These are phyloP conservation scores for Colletotrichum sp. DNA, from an alignment of 2,329 filamentous ascomycete genomes.

Conservation along the genomic window DNA sequence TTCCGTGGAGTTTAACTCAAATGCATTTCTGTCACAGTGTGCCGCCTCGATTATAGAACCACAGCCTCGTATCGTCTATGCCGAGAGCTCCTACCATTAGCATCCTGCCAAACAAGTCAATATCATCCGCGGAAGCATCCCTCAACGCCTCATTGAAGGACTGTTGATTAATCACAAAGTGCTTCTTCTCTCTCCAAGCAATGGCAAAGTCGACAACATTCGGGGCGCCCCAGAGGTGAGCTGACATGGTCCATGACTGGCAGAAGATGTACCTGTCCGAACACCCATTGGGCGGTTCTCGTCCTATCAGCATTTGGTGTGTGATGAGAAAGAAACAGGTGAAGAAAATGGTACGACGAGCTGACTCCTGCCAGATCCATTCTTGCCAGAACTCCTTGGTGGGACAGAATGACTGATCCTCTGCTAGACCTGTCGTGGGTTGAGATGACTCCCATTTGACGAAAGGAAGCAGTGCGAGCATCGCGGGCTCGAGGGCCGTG, in stretches of 20 bases:
- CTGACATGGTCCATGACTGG: conserved; percentile 44
- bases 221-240: conserved; percentile 41
- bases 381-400: conserved; percentile 52
- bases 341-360: conserved; percentile 55
- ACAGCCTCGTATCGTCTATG: conserved; percentile 36
- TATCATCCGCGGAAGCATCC: conserved; percentile 43
- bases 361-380: conserved; percentile 60
- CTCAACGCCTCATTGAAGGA: conserved; percentile 30
- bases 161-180: conserved; percentile 37
- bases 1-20: neutral
- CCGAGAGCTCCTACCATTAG: conserved; percentile 35
- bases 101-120: conserved; percentile 48
- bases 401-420: conserved; percentile 40
- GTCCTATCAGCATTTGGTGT: conserved; percentile 38
- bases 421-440: conserved; percentile 25
- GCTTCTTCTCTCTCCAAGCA: conserved; percentile 39
- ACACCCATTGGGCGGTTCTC: conserved; percentile 26
- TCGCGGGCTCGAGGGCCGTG: conserved; percentile 35
- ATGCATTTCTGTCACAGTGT: neutral
- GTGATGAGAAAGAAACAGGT: conserved; percentile 49
- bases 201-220: conserved; percentile 40
- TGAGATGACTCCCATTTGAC: conserved; percentile 33
- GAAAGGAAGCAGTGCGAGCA: conserved; percentile 35
- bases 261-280: conserved; percentile 33
- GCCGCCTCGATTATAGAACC: conserved; percentile 27